Evolutionary conservation across 371 early-diverging fungal species (phyloP).

Genomic region (Mucor lusitanicus): DNA sequence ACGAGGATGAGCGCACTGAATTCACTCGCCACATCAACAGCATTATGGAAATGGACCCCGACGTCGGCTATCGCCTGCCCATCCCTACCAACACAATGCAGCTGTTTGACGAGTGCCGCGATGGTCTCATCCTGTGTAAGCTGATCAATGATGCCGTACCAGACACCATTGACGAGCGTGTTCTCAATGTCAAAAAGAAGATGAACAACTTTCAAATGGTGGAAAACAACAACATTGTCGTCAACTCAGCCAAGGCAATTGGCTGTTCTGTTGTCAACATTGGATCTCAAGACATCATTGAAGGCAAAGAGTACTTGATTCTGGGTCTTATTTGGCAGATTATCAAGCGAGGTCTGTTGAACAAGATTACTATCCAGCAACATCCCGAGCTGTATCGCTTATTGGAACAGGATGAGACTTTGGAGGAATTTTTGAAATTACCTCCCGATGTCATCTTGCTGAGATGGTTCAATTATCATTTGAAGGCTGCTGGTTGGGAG

Average conservation of each 20-base stretch:
- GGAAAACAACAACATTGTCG: constrained; percentile 93
- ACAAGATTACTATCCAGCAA: constrained; percentile 90
- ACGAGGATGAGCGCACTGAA: constrained; percentile 92
- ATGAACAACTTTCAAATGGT: constrained; percentile 87
- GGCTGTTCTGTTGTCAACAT: constrained; percentile 94
- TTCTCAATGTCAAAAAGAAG: constrained; percentile 80
- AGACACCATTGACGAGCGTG: constrained; percentile 95
- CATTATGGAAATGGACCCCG: constrained; percentile 71
- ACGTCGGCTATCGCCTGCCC: constrained; percentile 80
- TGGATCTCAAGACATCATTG: constrained; percentile 89
- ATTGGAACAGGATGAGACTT: constrained; percentile 83
- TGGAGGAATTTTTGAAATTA: constrained; percentile 84
- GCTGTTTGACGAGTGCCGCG: constrained; percentile 88
- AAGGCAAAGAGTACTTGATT: constrained; percentile 89
- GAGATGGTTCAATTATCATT: constrained; percentile 95
- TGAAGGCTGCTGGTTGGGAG: constrained; percentile 85
- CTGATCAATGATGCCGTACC: constrained; percentile 92
- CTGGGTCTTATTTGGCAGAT: constrained; percentile 96
- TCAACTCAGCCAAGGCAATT: constrained; percentile 95
- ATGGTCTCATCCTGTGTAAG: constrained; percentile 90
- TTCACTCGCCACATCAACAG: constrained; percentile 91
- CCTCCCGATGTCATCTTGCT: constrained; percentile 91
- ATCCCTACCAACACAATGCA: constrained; percentile 88
- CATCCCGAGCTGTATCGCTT: constrained; percentile 95
- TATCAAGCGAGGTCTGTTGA: constrained; percentile 89